Percentiles rank a stretch among this genome's conserved stretches.
phyloP scores from a whole-genome alignment of 176 grass and related monocot species.

The Hordeum marinum region DNA sequence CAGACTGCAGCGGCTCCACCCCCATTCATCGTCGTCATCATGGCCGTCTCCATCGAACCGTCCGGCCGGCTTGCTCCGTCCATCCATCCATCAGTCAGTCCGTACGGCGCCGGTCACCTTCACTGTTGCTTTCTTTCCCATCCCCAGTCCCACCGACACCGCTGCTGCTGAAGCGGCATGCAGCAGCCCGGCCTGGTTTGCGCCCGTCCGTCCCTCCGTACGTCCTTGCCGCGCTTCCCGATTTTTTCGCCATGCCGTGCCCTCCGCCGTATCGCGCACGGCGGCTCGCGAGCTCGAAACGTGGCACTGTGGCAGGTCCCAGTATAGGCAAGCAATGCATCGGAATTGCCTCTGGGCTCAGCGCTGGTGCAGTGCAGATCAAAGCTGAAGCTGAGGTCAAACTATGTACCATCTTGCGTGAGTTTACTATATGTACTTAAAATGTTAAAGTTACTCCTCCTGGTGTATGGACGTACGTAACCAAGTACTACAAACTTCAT shows the following conservation, averaged over 20 bases:
- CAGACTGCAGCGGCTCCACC: not conserved
- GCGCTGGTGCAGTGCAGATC: not conserved
- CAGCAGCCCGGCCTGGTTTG: not conserved
- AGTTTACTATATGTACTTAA: not conserved
- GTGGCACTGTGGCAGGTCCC: constrained; percentile 37
- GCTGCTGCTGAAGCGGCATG: not conserved
- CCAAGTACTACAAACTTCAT: not conserved
- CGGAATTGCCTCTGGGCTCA: constrained; percentile 23
- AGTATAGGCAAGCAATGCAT: not conserved
- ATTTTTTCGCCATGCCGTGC: not conserved
- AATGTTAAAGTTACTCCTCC: not conserved
- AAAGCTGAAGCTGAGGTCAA: not conserved
- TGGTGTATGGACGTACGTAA: not conserved
- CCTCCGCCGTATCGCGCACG: not conserved
- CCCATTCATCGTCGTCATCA: not conserved
- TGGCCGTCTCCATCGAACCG: not conserved
- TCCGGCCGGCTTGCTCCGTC: not conserved
- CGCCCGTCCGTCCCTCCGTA: not conserved
- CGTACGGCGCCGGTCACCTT: constrained; percentile 6
- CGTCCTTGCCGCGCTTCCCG: constrained; percentile 2
- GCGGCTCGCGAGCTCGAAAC: constrained; percentile 34
- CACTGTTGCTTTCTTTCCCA: not conserved
- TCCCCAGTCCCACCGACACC: not conserved
- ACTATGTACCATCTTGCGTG: not conserved
- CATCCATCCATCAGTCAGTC: not conserved